phyloP scores from a whole-genome alignment of 2,329 filamentous ascomycete species.

The Exophiala oligosperma region DNA sequence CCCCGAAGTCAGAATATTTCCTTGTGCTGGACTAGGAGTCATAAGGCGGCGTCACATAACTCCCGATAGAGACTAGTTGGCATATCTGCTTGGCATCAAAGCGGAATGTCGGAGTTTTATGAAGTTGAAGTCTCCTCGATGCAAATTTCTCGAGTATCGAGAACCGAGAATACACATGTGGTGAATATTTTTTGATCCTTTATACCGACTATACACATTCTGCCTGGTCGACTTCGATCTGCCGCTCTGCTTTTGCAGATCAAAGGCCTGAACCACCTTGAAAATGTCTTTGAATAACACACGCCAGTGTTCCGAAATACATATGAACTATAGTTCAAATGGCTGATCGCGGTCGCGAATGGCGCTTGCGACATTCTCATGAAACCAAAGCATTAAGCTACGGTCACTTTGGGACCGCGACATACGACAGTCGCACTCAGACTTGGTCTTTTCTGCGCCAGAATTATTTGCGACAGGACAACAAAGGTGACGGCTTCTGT shows the following conservation, averaged over 20 bases:
- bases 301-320: background rate
- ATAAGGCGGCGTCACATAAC: too few relatives aligned
- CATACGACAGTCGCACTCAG: conserved; percentile 18
- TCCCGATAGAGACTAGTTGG: too few relatives aligned
- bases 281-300: conserved; percentile 13
- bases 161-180: background rate
- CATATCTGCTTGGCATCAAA: background rate
- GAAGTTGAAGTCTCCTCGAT: background rate
- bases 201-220: background rate
- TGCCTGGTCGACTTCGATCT: background rate
- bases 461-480: background rate
- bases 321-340: conserved; percentile 12
- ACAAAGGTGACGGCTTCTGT: background rate
- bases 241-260: background rate
- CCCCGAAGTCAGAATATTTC: too few relatives aligned
- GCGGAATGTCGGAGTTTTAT: background rate
- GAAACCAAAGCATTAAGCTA: conserved; percentile 24
- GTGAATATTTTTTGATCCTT: background rate
- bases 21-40: too few relatives aligned
- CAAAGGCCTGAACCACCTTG: background rate
- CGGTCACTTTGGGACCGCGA: conserved; percentile 26
- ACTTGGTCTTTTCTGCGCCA: conserved; percentile 24
- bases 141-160: background rate
- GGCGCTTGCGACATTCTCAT: conserved; percentile 20
- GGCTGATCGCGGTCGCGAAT: conserved; percentile 20